A percentile compares a stretch with the other conserved stretches of the same genome.
These are phyloP conservation scores for Chara braunii DNA, from an alignment of 139 green algal species.

Conservation along the genomic window DNA sequence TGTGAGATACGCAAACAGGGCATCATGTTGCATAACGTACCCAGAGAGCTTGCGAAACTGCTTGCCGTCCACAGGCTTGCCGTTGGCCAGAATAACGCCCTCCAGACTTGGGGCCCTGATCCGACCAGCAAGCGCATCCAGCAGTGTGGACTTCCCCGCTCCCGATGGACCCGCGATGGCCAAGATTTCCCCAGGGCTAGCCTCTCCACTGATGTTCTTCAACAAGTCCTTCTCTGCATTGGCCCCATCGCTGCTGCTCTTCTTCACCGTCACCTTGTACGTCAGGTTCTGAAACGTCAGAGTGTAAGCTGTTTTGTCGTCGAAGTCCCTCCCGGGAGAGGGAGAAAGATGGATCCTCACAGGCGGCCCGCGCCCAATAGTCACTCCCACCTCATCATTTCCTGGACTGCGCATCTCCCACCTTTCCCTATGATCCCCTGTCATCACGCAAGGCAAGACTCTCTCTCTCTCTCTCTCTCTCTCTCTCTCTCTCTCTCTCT, in stretches of 20 bases:
- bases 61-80: conserved; percentile 14
- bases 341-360: too few species aligned
- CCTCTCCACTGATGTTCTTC: conserved; percentile 31
- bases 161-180: conserved; percentile 43
- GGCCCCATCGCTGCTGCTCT: not conserved
- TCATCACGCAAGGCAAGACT: too few species aligned
- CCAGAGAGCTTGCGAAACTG: conserved; percentile 19
- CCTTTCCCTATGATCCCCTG: too few species aligned
- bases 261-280: conserved; percentile 24
- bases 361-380: too few species aligned
- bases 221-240: conserved; percentile 36
- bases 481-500: too few species aligned
- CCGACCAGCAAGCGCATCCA: conserved; percentile 55
- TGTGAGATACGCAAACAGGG: conserved; percentile 49
- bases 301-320: conserved; percentile 14
- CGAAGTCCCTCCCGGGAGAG: too few species aligned
- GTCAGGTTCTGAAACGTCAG: conserved; percentile 23
- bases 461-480: too few species aligned
- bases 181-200: conserved; percentile 34
- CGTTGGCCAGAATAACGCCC: conserved; percentile 38
- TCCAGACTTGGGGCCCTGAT: conserved; percentile 23
- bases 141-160: conserved; percentile 49
- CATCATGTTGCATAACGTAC: conserved; percentile 50
- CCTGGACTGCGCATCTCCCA: too few species aligned
- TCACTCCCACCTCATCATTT: too few species aligned